Evolutionary conservation across 805 yeast species (phyloP).

Genomic region (Candida boleticola): DNA sequence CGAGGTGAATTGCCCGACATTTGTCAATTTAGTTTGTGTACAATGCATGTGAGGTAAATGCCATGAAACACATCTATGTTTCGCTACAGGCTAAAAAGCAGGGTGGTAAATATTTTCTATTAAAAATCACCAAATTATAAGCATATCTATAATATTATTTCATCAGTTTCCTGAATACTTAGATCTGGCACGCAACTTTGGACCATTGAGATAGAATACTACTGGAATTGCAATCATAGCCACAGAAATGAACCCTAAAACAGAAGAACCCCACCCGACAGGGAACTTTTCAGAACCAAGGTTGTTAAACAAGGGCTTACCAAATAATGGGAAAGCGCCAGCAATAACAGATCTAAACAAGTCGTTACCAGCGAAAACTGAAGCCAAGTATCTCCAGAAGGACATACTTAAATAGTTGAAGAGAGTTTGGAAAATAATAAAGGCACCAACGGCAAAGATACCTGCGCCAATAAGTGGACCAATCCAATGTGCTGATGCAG

Average conservation of each 20-base stretch:
- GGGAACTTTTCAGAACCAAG: constrained; percentile 51
- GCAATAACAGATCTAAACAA: constrained; percentile 52
- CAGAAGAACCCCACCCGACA: constrained; percentile 56
- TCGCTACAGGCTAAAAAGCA: too few species aligned
- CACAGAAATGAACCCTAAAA: constrained; percentile 43
- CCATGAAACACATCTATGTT: too few species aligned
- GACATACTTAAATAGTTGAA: constrained; percentile 49
- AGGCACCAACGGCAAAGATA: constrained; percentile 38
- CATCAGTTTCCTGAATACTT: constrained; percentile 27
- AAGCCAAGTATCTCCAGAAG: constrained; percentile 51
- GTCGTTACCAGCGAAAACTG: constrained; percentile 59
- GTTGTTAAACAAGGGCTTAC: constrained; percentile 54
- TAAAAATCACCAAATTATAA: too few species aligned
- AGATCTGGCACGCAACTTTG: constrained; percentile 44
- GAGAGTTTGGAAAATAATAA: constrained; percentile 50
- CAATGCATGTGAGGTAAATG: too few species aligned
- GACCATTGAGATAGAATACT: constrained; percentile 42
- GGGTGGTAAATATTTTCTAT: too few species aligned
- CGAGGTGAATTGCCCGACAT: too few species aligned
- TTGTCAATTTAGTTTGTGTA: too few species aligned
- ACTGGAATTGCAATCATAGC: constrained; percentile 49
- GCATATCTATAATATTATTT: too few species aligned
- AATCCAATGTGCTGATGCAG: constrained; percentile 46
- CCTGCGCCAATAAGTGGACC: constrained; percentile 45
- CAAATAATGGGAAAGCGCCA: constrained; percentile 64